These are phyloP conservation scores for Kodamaea ohmeri DNA, from an alignment of 1,139 yeast species.

Conservation along the genomic window DNA sequence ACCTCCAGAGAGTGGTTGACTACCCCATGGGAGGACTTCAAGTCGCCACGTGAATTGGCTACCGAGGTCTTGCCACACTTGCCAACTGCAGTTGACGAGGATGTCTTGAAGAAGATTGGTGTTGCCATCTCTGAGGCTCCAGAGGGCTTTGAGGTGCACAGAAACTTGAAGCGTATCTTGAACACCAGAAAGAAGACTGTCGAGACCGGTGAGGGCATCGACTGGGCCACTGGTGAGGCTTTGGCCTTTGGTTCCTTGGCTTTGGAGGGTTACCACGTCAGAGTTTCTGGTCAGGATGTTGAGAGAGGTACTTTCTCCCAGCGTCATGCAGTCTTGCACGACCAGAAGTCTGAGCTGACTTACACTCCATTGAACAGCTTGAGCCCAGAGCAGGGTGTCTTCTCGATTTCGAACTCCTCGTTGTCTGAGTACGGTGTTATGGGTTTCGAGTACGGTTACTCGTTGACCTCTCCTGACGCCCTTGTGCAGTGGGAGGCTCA, in stretches of 20 bases:
- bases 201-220: conserved; percentile 90
- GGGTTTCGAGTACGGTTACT: conserved; percentile 99
- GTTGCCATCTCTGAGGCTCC: conserved; percentile 79
- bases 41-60: conserved; percentile 95
- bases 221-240: conserved; percentile 99
- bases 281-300: conserved; percentile 99
- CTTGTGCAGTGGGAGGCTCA: conserved; percentile 99
- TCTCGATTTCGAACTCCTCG: conserved; percentile 91
- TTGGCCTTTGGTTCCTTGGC: conserved; percentile 93
- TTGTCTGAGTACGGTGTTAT: conserved; percentile 97
- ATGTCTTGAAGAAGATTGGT: conserved; percentile 75
- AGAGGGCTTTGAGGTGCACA: conserved; percentile 84
- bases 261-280: conserved; percentile 91
- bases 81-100: conserved; percentile 87
- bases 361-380: conserved; percentile 84
- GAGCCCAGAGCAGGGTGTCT: conserved; percentile 79
- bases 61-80: conserved; percentile 93
- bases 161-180: conserved; percentile 93
- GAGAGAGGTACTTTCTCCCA: conserved; percentile 99
- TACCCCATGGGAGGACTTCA: conserved; percentile 98
- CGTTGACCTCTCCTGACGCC: conserved; percentile 95
- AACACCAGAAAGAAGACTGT: conserved; percentile 82
- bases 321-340: conserved; percentile 98
- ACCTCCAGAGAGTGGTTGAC: conserved; percentile 97
- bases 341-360: conserved; percentile 80